These are phyloP conservation scores for Rickenella mellea DNA, from an alignment of 768 basidiomycete genomes.

Conservation along the genomic window DNA sequence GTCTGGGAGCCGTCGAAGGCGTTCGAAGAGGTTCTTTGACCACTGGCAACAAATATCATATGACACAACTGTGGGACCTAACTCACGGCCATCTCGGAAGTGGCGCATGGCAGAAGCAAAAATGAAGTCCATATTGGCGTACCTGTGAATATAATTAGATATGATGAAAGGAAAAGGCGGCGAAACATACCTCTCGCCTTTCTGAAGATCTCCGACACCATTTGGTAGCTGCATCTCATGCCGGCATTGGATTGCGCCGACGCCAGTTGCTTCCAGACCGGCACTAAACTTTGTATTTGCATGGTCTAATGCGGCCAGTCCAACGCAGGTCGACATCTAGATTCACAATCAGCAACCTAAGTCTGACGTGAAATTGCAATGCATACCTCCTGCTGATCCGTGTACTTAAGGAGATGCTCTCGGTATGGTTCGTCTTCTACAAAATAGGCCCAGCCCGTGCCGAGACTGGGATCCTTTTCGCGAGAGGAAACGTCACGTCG, in stretches of 20 bases:
- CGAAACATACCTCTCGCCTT: constrained; percentile 9
- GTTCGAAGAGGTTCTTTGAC: constrained; percentile 6
- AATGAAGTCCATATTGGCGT: constrained; percentile 17
- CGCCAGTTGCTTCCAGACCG: constrained; percentile 8
- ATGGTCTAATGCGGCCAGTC: constrained; percentile 7
- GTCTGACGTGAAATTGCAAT: background rate
- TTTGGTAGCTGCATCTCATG: constrained; percentile 17
- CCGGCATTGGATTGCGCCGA: constrained; percentile 10
- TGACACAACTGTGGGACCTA: constrained; percentile 2
- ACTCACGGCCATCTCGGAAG: background rate
- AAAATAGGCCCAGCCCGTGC: constrained; percentile 17
- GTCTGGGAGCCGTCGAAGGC: constrained; percentile 2
- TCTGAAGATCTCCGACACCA: constrained; percentile 19
- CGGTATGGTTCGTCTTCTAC: constrained; percentile 15
- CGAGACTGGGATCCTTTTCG: constrained; percentile 13
- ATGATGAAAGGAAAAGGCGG: background rate
- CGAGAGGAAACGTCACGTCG: constrained; percentile 6
- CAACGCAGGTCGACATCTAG: constrained; percentile 9
- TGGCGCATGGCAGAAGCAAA: constrained; percentile 1
- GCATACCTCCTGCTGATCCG: constrained; percentile 13
- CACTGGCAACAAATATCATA: constrained; percentile 18
- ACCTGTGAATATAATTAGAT: constrained; percentile 4
- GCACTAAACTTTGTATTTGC: constrained; percentile 5
- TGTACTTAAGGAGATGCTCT: constrained; percentile 6
- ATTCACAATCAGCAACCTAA: background rate